These are phyloP conservation scores for Chaetoceros muelleri DNA, from an alignment of 108 stramenopile species.

Conservation along the genomic window DNA sequence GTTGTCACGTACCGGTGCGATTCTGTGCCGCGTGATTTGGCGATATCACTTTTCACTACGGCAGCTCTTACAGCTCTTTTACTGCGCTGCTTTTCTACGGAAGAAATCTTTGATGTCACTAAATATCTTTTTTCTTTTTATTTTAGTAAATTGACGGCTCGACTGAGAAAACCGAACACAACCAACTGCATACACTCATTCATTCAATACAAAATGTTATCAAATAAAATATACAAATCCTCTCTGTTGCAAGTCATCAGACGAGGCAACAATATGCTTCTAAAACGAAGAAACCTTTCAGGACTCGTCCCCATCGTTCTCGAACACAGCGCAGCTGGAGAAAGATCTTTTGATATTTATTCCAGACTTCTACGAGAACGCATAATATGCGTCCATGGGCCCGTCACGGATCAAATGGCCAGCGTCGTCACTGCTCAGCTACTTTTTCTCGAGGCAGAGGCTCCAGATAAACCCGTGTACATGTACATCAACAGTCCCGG, in stretches of 20 bases:
- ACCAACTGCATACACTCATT: background rate
- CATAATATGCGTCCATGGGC: conserved; percentile 90
- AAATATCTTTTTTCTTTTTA: too few species aligned
- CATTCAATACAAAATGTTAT: background rate
- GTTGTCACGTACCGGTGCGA: too few species aligned
- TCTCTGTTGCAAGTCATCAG: too few species aligned
- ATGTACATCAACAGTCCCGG: conserved; percentile 95
- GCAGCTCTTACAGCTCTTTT: too few species aligned
- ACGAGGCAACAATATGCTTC: background rate
- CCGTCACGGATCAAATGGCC: conserved; percentile 88
- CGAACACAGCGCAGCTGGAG: conserved; percentile 45
- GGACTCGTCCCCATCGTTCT: conserved; percentile 32
- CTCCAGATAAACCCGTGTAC: conserved; percentile 74
- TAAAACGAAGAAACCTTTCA: background rate
- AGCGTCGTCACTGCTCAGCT: conserved; percentile 88
- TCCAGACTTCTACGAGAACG: conserved; percentile 92
- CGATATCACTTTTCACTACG: too few species aligned
- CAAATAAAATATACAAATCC: background rate
- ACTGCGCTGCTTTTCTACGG: too few species aligned
- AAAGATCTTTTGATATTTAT: conserved; percentile 92
- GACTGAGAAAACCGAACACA: background rate
- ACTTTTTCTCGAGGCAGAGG: conserved; percentile 87
- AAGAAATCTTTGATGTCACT: too few species aligned
- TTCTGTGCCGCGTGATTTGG: too few species aligned
- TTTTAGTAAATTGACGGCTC: background rate